These are phyloP conservation scores for Fusarium acutatum DNA, from an alignment of 2,329 filamentous ascomycete genomes.

Conservation along the genomic window DNA sequence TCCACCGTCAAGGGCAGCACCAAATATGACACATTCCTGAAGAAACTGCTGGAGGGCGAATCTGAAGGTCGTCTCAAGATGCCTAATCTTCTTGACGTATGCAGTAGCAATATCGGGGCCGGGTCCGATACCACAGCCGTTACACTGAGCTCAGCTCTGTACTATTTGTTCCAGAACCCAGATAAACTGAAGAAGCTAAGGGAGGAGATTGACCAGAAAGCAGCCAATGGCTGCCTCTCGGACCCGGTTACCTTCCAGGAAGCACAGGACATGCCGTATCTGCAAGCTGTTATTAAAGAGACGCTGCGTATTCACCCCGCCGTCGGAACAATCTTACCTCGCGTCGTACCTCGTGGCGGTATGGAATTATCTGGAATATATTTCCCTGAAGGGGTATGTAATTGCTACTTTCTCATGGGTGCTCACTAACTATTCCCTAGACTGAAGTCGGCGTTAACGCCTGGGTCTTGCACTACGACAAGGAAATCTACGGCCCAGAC, in stretches of 20 bases:
- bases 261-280: not conserved
- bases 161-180: not conserved
- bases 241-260: not conserved
- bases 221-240: not conserved
- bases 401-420: accelerated
- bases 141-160: not conserved
- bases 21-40: not conserved
- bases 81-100: not conserved
- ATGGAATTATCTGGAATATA: not conserved
- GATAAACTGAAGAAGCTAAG: not conserved
- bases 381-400: not conserved
- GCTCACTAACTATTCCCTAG: not conserved
- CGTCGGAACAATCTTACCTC: not conserved
- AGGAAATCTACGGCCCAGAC: not conserved
- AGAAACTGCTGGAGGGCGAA: not conserved
- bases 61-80: not conserved
- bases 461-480: not conserved
- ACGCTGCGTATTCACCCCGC: not conserved
- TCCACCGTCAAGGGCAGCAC: not conserved
- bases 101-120: not conserved
- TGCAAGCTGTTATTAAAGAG: not conserved
- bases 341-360: not conserved
- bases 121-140: not conserved
- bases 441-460: not conserved
- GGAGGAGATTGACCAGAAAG: not conserved